Evolutionary conservation across 495 filamentous ascomycete genomes (phyloP).

Genomic region (Penicillium crystallinum): DNA sequence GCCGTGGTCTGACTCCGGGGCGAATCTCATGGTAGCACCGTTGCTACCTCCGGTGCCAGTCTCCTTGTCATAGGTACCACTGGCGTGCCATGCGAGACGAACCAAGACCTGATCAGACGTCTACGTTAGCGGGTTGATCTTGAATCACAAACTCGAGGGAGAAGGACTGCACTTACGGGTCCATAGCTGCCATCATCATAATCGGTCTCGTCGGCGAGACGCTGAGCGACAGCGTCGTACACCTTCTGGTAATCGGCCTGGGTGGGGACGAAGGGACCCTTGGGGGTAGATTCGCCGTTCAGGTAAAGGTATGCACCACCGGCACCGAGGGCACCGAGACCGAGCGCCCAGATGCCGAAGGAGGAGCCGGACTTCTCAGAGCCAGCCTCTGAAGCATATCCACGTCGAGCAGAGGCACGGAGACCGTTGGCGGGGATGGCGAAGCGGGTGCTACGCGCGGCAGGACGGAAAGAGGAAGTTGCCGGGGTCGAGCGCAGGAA

Average conservation of each 20-base stretch:
- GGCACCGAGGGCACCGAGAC: constrained; percentile 57
- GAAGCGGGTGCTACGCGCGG: constrained; percentile 52
- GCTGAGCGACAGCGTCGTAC: constrained; percentile 79
- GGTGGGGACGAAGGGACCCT: constrained; percentile 60
- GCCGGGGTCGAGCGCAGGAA: constrained; percentile 47
- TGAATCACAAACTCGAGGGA: not conserved
- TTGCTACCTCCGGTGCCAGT: constrained; percentile 92
- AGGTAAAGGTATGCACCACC: constrained; percentile 68
- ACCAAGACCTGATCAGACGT: constrained; percentile 52
- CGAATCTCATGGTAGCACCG: constrained; percentile 96
- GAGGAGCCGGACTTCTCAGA: constrained; percentile 47
- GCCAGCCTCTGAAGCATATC: constrained; percentile 67
- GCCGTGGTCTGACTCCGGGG: constrained; percentile 85
- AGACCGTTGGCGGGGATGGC: constrained; percentile 56
- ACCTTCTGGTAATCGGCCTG: constrained; percentile 93
- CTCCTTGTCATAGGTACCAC: constrained; percentile 82
- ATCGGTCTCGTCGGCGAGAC: constrained; percentile 81
- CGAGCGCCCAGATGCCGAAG: constrained; percentile 44
- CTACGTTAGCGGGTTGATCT: constrained; percentile 11
- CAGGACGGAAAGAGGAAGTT: constrained; percentile 42
- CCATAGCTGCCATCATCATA: constrained; percentile 97
- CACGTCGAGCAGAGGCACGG: constrained; percentile 61
- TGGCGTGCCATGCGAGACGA: constrained; percentile 82
- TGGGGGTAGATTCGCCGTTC: constrained; percentile 43
- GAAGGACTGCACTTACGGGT: constrained; percentile 49